A percentile compares a stretch with the other conserved stretches of the same genome.
Conservation (phyloP, 2,329 filamentous ascomycete species). For the Metarhizium brunneum region DNA sequence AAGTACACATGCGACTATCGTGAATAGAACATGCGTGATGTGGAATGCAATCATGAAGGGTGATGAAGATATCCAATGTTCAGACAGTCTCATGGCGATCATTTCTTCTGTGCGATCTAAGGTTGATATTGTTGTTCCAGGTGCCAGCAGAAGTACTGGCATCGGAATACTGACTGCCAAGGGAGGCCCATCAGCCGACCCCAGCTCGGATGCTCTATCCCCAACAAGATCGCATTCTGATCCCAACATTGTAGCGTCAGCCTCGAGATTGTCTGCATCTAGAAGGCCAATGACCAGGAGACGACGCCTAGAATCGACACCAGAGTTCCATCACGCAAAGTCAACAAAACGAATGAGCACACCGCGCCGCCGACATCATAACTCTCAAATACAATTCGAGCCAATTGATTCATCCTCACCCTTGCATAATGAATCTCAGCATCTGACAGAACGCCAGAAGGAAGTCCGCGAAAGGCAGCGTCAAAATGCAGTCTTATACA, state of each 20-base stretch:
- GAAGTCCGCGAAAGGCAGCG: conserved; percentile 68
- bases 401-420: conserved; percentile 52
- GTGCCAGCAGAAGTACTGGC: conserved; percentile 28
- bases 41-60: conserved; percentile 67
- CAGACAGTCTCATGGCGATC: conserved; percentile 50
- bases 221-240: conserved; percentile 19
- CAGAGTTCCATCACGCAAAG: conserved; percentile 15
- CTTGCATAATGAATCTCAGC: conserved; percentile 53
- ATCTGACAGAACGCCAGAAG: conserved; percentile 69
- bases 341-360: conserved; percentile 24
- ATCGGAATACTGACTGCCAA: conserved; percentile 33
- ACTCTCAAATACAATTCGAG: conserved; percentile 75
- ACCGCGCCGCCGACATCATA: conserved; percentile 59
- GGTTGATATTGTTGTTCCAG: conserved; percentile 37
- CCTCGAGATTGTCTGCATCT: conserved; percentile 9
- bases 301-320: conserved; percentile 18
- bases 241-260: conserved; percentile 7
- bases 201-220: conserved; percentile 21
- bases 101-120: conserved; percentile 51
- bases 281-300: conserved; percentile 17
- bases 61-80: conserved; percentile 52
- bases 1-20: conserved; percentile 47
- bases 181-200: conserved; percentile 40
- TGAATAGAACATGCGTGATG: conserved; percentile 35
- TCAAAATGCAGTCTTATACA: conserved; percentile 57